Percentiles rank a stretch among this genome's conserved stretches.
phyloP scores from a whole-genome alignment of 805 yeast species.

The Sugiyamaella valdiviana region DNA sequence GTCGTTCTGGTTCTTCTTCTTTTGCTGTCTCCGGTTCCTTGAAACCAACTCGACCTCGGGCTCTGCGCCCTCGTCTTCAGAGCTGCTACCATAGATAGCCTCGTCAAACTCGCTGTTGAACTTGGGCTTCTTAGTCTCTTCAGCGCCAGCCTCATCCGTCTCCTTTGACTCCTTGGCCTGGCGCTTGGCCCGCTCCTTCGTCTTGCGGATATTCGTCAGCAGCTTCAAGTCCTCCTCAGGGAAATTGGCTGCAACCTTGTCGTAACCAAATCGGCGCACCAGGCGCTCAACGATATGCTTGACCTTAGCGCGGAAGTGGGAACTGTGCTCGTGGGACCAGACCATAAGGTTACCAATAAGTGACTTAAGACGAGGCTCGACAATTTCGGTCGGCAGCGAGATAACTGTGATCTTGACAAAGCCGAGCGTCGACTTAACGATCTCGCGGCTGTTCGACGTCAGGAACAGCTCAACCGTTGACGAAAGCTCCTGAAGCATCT shows the following conservation, averaged over 20 bases:
- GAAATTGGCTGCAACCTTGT: constrained; percentile 69
- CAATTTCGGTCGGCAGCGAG: constrained; percentile 72
- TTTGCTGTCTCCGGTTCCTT: constrained; percentile 10
- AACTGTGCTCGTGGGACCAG: constrained; percentile 95
- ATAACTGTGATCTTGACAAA: constrained; percentile 85
- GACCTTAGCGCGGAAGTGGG: constrained; percentile 88
- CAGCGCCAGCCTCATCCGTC: constrained; percentile 26
- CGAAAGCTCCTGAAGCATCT: constrained; percentile 63
- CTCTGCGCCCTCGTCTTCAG: constrained; percentile 46
- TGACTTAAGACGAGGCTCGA: constrained; percentile 67
- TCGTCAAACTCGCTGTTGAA: constrained; percentile 87
- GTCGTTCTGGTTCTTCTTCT: constrained; percentile 33
- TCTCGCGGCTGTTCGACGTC: constrained; percentile 86
- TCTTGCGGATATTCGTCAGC: constrained; percentile 76
- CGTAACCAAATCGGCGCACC: constrained; percentile 85
- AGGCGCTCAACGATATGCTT: constrained; percentile 90
- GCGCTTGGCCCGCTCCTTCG: constrained; percentile 77
- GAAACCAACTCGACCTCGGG: constrained; percentile 14
- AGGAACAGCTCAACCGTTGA: constrained; percentile 85
- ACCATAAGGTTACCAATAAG: constrained; percentile 68
- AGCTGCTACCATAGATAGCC: constrained; percentile 74
- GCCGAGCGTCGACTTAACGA: constrained; percentile 90
- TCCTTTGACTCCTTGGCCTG: constrained; percentile 45
- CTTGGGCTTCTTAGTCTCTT: constrained; percentile 15
- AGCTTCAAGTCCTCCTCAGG: constrained; percentile 88